Evolutionary conservation across 805 yeast genomes (phyloP).

Genomic region (Ascoidea tarda): DNA sequence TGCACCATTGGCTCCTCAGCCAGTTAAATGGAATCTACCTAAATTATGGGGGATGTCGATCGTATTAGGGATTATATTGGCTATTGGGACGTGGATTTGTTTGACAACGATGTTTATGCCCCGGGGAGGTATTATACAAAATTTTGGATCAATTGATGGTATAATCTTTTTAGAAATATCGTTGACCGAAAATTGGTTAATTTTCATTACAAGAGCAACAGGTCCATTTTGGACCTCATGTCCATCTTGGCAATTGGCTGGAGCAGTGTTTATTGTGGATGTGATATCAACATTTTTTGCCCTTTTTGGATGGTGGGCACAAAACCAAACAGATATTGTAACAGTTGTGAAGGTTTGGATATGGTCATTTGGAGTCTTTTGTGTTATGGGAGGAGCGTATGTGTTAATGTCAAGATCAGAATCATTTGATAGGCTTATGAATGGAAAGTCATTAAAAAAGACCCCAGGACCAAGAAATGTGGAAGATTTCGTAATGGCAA

Average conservation of each 20-base stretch:
- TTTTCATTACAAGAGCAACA: slow-evolving; percentile 91
- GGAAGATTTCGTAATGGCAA: slow-evolving; percentile 47
- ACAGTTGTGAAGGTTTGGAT: slow-evolving; percentile 90
- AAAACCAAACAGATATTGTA: slow-evolving; percentile 93
- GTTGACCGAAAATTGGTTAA: slow-evolving; percentile 93
- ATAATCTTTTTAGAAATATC: slow-evolving; percentile 88
- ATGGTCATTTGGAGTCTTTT: slow-evolving; percentile 95
- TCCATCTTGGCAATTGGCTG: slow-evolving; percentile 94
- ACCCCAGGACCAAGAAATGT: slow-evolving; percentile 31
- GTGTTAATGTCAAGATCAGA: slow-evolving; percentile 79
- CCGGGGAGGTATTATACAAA: slow-evolving; percentile 90
- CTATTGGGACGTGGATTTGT: slow-evolving; percentile 89
- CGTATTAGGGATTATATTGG: slow-evolving; percentile 72
- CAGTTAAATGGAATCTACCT: slow-evolving; percentile 95
- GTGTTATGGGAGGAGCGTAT: slow-evolving; percentile 93
- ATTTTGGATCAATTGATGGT: slow-evolving; percentile 92
- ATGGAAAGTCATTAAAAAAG: slow-evolving; percentile 50
- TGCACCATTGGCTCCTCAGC: slow-evolving; percentile 87
- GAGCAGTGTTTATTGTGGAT: slow-evolving; percentile 87
- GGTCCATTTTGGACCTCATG: slow-evolving; percentile 97
- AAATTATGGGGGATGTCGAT: slow-evolving; percentile 96
- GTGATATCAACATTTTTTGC: slow-evolving; percentile 85
- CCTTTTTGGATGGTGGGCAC: slow-evolving; percentile 95
- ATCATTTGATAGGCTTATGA: slow-evolving; percentile 71
- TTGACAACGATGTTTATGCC: slow-evolving; percentile 85